Evolutionary conservation across 1,284 basidiomycete species (phyloP).

Genomic region (Heliocybe sulcata): DNA sequence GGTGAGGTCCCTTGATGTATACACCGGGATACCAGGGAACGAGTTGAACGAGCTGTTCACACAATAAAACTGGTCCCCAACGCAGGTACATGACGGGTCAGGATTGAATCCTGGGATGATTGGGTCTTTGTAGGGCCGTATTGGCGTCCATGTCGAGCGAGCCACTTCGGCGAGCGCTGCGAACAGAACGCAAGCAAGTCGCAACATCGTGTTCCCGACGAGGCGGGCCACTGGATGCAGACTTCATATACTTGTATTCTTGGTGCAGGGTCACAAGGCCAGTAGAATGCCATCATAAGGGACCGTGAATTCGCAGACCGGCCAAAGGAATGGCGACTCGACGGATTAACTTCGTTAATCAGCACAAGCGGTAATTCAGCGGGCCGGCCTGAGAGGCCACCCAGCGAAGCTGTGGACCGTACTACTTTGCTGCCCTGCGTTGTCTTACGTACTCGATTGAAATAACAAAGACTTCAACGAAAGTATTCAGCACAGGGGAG

Average conservation of each 20-base stretch:
- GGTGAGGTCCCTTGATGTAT: conserved; percentile 15
- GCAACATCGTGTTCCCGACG: no score
- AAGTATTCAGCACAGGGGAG: no score
- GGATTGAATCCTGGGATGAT: conserved; percentile 10
- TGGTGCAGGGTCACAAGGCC: background rate
- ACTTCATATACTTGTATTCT: background rate
- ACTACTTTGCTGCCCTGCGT: no score
- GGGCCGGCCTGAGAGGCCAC: no score
- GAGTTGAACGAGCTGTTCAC: conserved; percentile 16
- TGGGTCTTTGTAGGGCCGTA: conserved; percentile 5
- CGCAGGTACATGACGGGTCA: conserved; percentile 10
- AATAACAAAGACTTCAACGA: no score
- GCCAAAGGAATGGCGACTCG: background rate
- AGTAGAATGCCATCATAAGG: background rate
- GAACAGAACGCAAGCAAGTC: background rate
- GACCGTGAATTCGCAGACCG: no score
- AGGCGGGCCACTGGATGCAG: no score
- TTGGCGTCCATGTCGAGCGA: background rate
- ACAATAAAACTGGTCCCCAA: conserved; percentile 9
- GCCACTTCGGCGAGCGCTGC: background rate
- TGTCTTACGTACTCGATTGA: no score
- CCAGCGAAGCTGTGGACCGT: no score
- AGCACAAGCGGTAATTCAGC: background rate
- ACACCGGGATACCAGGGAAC: conserved; percentile 17
- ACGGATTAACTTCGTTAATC: background rate